These are phyloP conservation scores for Blechomonas ayalai DNA, from an alignment of 208 protist genomes.

Conservation along the genomic window DNA sequence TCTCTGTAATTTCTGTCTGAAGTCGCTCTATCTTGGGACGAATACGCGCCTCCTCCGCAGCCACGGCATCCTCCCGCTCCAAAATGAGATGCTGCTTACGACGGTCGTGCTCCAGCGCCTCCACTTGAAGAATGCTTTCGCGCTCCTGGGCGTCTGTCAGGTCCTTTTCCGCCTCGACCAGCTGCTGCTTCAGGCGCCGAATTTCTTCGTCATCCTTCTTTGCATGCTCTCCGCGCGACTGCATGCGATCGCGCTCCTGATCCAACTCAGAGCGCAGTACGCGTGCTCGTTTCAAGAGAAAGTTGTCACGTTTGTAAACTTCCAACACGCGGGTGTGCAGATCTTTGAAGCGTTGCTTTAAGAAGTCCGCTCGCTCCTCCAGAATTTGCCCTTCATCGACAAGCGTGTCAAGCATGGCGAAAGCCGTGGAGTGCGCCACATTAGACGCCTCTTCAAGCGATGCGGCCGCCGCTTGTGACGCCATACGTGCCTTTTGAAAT, in stretches of 20 bases:
- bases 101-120: conserved; percentile 87
- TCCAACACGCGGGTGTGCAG: conserved; percentile 78
- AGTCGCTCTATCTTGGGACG: conserved; percentile 75
- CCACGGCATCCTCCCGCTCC: conserved; percentile 83
- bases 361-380: conserved; percentile 75
- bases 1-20: conserved; percentile 57
- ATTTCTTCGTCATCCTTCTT: conserved; percentile 83
- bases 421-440: conserved; percentile 85
- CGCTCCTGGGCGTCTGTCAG: conserved; percentile 74
- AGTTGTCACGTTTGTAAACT: conserved; percentile 88
- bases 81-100: conserved; percentile 81
- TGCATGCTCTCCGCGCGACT: conserved; percentile 53
- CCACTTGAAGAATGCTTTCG: conserved; percentile 88
- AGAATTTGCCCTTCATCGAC: conserved; percentile 83
- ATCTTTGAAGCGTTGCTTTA: conserved; percentile 83
- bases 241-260: conserved; percentile 57
- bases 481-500: background rate
- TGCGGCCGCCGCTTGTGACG: conserved; percentile 7
- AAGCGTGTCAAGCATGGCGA: conserved; percentile 67
- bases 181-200: conserved; percentile 60
- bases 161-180: conserved; percentile 72
- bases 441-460: conserved; percentile 65
- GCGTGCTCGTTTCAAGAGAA: conserved; percentile 78
- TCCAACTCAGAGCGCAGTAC: conserved; percentile 82
- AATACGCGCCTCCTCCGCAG: conserved; percentile 83